Base-by-base conservation (phyloP, 495 filamentous ascomycete genomes). In the Lophiotrema nucula region DNA sequence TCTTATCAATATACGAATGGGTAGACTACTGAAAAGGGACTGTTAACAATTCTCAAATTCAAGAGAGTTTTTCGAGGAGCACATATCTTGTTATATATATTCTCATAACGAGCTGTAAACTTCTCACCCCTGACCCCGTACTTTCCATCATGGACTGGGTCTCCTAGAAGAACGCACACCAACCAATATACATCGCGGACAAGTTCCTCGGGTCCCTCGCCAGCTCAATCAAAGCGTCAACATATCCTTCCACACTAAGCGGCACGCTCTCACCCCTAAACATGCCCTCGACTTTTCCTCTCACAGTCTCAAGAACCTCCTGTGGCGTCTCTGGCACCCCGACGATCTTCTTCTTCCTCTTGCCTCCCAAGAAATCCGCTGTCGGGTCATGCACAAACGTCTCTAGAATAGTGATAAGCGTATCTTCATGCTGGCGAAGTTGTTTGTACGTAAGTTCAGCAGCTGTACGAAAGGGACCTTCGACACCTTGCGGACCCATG, bases 331-430 rank as follows among this genome's bases (percentile, higher is more conserved):
- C 84, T 33, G 86, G 88, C 22, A 95, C 88, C 47, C 79, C 82
- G 1, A 75, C 66, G 42, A 79, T 78, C 37, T 72, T 77, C 42
- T 76, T 76, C 60, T 84, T 83, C 75, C 87, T 75, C 59, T 92
- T 92, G 67, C 84, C 83, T 31, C 82, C 82, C 67, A 95, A 83
- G 56, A 99, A 88, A 71, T 99, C 93, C 24, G 95, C 84, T 28
- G 95, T 97, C 10, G 93, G 93, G 69, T 99, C 93, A 70, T 97
- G 88, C 55, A 97, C 77, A 64, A 99, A 99, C 0, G 95, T 92
- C 74, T 97, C 93, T 1, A 99, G 76, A 24, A 97, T 88, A 12
- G 91, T 97, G 88, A 97, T 95, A 49, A 99, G 75, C 28, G 93
- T 93, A 71, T 97, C 93, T 69, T 96, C 87, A 68, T 95, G 89